A percentile compares a stretch with the other conserved stretches of the same genome.
phyloP scores from a whole-genome alignment of 805 yeast species.

The Spathaspora passalidarum region DNA sequence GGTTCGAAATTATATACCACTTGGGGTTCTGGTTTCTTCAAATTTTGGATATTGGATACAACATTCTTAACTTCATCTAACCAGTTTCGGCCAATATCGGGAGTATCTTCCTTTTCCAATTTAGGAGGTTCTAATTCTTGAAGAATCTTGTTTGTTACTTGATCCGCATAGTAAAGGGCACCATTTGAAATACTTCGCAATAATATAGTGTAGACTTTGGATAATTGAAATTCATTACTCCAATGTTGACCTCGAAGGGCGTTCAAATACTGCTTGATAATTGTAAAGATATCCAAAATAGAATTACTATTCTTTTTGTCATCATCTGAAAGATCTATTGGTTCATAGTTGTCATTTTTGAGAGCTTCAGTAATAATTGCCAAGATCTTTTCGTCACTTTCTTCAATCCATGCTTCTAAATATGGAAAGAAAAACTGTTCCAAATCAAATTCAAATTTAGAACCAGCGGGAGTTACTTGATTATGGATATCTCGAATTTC shows the following conservation, averaged over 20 bases:
- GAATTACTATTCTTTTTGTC: conserved; percentile 53
- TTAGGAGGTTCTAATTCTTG: conserved; percentile 41
- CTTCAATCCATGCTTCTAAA: conserved; percentile 37
- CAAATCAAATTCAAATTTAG: conserved; percentile 48
- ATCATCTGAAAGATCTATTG: conserved; percentile 42
- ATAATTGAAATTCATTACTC: conserved; percentile 61
- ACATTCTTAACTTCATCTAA: conserved; percentile 53
- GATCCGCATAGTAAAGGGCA: conserved; percentile 47
- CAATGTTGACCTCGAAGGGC: conserved; percentile 63
- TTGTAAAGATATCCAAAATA: conserved; percentile 62
- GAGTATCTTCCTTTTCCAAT: conserved; percentile 15
- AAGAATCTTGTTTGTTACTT: conserved; percentile 33
- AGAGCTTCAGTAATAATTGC: conserved; percentile 55
- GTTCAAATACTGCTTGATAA: conserved; percentile 55
- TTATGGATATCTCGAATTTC: conserved; percentile 50
- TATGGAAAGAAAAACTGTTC: conserved; percentile 52
- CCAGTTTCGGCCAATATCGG: conserved; percentile 35
- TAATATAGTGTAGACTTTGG: conserved; percentile 57
- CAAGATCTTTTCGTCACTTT: conserved; percentile 45
- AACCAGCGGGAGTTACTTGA: conserved; percentile 43
- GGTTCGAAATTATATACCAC: conserved; percentile 58
- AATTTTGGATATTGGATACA: conserved; percentile 37
- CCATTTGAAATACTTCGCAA: conserved; percentile 64
- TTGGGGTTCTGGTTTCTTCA: conserved; percentile 27
- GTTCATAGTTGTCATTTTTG: conserved; percentile 54